phyloP scores from a whole-genome alignment of 805 yeast species.

The Suhomyces vadensis region DNA sequence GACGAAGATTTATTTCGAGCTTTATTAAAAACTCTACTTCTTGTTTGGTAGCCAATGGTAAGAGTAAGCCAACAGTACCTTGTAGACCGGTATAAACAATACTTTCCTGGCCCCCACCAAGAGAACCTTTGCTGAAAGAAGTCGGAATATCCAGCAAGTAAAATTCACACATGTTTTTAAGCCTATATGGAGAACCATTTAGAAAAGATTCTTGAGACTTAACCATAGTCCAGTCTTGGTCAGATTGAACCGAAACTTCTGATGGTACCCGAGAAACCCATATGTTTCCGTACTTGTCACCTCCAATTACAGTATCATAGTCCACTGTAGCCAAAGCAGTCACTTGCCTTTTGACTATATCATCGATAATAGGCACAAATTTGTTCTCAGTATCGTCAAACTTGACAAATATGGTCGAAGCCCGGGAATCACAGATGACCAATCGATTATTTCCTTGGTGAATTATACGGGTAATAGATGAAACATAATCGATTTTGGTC shows the following conservation, averaged over 20 bases:
- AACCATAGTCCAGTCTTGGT: constrained; percentile 47
- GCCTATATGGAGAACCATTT: constrained; percentile 55
- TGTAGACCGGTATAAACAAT: constrained; percentile 74
- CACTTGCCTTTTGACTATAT: constrained; percentile 63
- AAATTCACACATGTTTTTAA: constrained; percentile 56
- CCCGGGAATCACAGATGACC: constrained; percentile 69
- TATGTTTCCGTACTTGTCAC: constrained; percentile 85
- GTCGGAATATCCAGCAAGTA: constrained; percentile 72
- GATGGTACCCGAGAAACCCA: constrained; percentile 64
- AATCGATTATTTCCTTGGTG: constrained; percentile 57
- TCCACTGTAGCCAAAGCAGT: constrained; percentile 66
- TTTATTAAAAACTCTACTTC: constrained; percentile 62
- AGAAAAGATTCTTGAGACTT: constrained; percentile 34
- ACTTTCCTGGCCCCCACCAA: constrained; percentile 67
- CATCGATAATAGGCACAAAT: constrained; percentile 70
- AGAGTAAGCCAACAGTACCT: constrained; percentile 75
- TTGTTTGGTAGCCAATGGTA: constrained; percentile 62
- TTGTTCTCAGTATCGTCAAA: constrained; percentile 49
- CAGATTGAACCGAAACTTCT: constrained; percentile 48
- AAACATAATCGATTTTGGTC: constrained; percentile 41
- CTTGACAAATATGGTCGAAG: constrained; percentile 59
- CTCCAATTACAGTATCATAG: constrained; percentile 73
- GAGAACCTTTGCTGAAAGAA: constrained; percentile 52
- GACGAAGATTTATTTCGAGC: constrained; percentile 51
- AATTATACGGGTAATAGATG: constrained; percentile 52